Percentiles rank a stretch among this genome's conserved stretches.
Evolutionary conservation across 192 early-diverging fungal genomes (phyloP).

Genomic region (Coemansia sp.): DNA sequence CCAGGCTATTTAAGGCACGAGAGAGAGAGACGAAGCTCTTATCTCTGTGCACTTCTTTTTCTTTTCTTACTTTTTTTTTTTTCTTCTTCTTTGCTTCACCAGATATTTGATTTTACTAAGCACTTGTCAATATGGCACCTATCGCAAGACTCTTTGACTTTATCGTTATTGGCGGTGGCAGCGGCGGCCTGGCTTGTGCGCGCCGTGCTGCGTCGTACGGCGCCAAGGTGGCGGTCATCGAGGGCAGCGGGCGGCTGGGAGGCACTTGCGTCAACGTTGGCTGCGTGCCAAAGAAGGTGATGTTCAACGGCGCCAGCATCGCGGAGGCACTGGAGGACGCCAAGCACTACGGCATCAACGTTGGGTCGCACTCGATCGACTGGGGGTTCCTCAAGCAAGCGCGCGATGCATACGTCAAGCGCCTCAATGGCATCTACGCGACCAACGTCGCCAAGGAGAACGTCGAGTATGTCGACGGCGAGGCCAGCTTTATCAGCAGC

Average conservation of each 20-base stretch:
- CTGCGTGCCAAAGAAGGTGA: conserved; percentile 91
- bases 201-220: conserved; percentile 91
- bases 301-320: conserved; percentile 94
- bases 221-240: conserved; percentile 89
- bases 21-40: no score
- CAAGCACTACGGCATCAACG: conserved; percentile 86
- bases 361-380: conserved; percentile 64
- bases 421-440: conserved; percentile 97
- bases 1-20: neutral
- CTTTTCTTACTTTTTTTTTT: neutral
- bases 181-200: conserved; percentile 90
- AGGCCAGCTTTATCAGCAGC: conserved; percentile 80
- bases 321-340: conserved; percentile 90
- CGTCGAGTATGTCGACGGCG: conserved; percentile 84
- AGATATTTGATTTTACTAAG: neutral
- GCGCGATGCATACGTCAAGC: conserved; percentile 95
- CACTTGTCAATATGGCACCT: conserved; percentile 29
- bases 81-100: conserved; percentile 9
- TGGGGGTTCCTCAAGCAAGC: conserved; percentile 86
- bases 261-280: conserved; percentile 97
- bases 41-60: conserved; percentile 4
- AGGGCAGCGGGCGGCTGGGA: conserved; percentile 75
- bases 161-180: conserved; percentile 95
- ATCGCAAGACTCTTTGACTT: conserved; percentile 73
- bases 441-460: conserved; percentile 85